phyloP scores from a whole-genome alignment of 148 eudicot species.

The Suaeda aralocaspica region DNA sequence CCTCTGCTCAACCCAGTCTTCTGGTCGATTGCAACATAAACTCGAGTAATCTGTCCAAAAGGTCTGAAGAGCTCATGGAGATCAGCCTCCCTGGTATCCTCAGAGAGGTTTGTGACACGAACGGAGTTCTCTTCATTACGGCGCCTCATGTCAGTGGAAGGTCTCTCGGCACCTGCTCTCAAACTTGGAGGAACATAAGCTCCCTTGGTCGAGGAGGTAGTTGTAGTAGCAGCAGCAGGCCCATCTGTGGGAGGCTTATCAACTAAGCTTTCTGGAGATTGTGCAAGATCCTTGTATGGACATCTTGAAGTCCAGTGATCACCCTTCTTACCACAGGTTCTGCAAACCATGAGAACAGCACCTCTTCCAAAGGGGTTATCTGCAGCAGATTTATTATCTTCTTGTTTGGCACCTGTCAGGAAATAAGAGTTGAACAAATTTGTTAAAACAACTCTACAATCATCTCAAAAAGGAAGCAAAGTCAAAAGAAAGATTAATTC shows the following conservation, averaged over 20 bases:
- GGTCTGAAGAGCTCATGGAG: conserved; percentile 80
- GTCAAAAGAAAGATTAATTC: too few relatives aligned
- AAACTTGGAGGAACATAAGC: conserved; percentile 79
- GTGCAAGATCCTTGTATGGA: conserved; percentile 89
- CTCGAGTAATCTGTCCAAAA: conserved; percentile 71
- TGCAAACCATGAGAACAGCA: conserved; percentile 84
- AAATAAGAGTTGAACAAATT: neutral
- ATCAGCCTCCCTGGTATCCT: conserved; percentile 90
- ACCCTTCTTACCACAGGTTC: conserved; percentile 90
- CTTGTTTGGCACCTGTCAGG: conserved; percentile 54
- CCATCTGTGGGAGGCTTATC: conserved; percentile 57
- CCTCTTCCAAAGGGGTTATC: conserved; percentile 57
- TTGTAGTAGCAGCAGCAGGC: conserved; percentile 25
- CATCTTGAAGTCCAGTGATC: conserved; percentile 95
- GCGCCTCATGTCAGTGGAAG: conserved; percentile 80
- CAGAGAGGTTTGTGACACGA: conserved; percentile 86
- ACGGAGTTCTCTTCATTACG: conserved; percentile 95
- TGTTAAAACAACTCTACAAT: neutral
- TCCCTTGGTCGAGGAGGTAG: conserved; percentile 42
- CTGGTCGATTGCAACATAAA: conserved; percentile 92
- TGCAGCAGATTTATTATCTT: conserved; percentile 52
- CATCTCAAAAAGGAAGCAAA: too few relatives aligned
- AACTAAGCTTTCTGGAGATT: conserved; percentile 39
- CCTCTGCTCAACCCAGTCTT: conserved; percentile 90
- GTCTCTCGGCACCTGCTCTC: conserved; percentile 66